These are phyloP conservation scores for Auriscalpium orientale DNA, from an alignment of 768 basidiomycete genomes.

Conservation along the genomic window DNA sequence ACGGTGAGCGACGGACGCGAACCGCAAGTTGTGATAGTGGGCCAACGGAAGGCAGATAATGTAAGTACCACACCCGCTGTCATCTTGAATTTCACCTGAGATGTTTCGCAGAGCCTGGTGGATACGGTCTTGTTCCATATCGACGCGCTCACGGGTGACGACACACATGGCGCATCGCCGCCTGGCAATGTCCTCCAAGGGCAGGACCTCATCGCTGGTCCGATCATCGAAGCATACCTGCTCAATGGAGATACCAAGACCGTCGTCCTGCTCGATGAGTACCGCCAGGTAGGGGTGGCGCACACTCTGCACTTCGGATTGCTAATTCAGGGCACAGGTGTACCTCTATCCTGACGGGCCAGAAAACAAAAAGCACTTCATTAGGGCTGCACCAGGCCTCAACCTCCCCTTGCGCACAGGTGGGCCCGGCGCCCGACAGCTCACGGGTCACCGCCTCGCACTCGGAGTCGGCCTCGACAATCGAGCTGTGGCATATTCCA, in stretches of 20 bases:
- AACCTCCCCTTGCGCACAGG: constrained; percentile 51
- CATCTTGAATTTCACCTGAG: background rate
- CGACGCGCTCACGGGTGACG: constrained; percentile 73
- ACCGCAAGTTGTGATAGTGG: constrained; percentile 56
- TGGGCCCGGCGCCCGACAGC: constrained; percentile 31
- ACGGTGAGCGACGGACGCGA: constrained; percentile 37
- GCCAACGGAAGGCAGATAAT: constrained; percentile 54
- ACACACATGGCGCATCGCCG: constrained; percentile 29
- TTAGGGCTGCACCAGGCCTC: constrained; percentile 35
- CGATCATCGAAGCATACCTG: constrained; percentile 51
- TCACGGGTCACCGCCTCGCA: constrained; percentile 52
- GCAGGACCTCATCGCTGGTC: constrained; percentile 51
- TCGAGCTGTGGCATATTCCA: constrained; percentile 45
- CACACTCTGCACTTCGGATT: background rate
- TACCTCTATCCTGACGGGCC: constrained; percentile 61
- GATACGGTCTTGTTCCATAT: constrained; percentile 75
- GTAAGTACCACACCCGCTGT: constrained; percentile 30
- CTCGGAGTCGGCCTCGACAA: constrained; percentile 35
- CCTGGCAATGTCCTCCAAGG: constrained; percentile 44
- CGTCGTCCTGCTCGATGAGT: constrained; percentile 66
- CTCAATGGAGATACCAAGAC: constrained; percentile 37
- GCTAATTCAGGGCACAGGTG: constrained; percentile 29
- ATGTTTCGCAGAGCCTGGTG: constrained; percentile 38
- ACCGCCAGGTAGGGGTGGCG: constrained; percentile 50
- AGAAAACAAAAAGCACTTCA: constrained; percentile 36